Evolutionary conservation across 2,329 filamentous ascomycete species (phyloP), one percentile per base, ranked within the genome.

Genomic region (Epichloe baconii): DNA sequence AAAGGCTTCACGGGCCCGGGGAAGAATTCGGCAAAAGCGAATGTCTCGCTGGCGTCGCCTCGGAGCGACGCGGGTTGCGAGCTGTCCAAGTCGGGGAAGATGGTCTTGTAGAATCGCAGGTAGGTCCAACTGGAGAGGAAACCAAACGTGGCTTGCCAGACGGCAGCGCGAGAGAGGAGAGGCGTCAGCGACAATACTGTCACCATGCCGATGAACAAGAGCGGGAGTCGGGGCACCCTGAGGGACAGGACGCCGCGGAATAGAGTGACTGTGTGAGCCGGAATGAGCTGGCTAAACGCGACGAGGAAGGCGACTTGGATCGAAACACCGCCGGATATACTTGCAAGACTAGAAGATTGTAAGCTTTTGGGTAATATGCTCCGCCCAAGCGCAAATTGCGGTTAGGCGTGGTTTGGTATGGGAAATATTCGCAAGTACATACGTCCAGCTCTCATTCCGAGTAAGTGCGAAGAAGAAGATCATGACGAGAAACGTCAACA

Each of bases 211-310:
- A 95, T 66, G 82, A 86, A 75, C 71, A 93, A 56, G 71, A 95
- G 72, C 11, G 80, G 80, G 59, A 83, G 81, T 46, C 78, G 73
- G 17, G 81, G 81, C 50, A 98, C 89, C 58, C 91, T 86, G 66
- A 97, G 82, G 54, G 93, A 95, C 53, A 97, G 66, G 54, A 95
- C 72, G 56, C 89, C 89, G 57, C 86, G 85, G 72, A 95, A 91
- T 53, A 98, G 80, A 4, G 91, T 93, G 49, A 97, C 91, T 11
- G 93, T 98, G 68, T 98, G 93, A 55, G 95, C 90, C 21, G 93
- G 93, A 37, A 97, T 86, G 47, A 98, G 86, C 69, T 98, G 93
- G 71, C 95, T 97, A 71, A 97, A 95, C 50, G 91, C 88, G 61
- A 97, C 88, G 55, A 98, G 85, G 72, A 97, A 97, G 55, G 86